These are phyloP conservation scores for Botrytis medusae DNA, from an alignment of 2,329 filamentous ascomycete genomes.

Conservation along the genomic window DNA sequence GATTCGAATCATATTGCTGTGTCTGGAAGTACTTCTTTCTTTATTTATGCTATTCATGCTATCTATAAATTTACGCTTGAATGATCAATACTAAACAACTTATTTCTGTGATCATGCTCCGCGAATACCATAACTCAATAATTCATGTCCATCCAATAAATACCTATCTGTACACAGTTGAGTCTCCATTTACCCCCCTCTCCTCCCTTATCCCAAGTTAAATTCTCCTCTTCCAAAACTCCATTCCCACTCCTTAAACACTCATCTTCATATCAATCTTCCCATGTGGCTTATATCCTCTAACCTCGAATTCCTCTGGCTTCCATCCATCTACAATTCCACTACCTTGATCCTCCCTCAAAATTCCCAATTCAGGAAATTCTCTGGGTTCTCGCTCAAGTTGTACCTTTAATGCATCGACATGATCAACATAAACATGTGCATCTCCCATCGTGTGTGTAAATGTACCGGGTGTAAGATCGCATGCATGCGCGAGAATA, in stretches of 20 bases:
- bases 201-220: not conserved
- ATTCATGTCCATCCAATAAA: slow-evolving; percentile 3
- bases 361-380: slow-evolving; percentile 78
- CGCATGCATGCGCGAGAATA: slow-evolving; percentile 87
- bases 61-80: not conserved
- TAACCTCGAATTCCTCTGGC: slow-evolving; percentile 80
- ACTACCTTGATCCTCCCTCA: slow-evolving; percentile 63
- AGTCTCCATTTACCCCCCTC: not conserved
- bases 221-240: not conserved
- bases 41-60: not conserved
- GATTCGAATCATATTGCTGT: not conserved
- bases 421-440: slow-evolving; percentile 93
- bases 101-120: not conserved
- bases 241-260: slow-evolving; percentile 47
- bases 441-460: slow-evolving; percentile 97
- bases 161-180: not conserved
- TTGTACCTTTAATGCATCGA: slow-evolving; percentile 82
- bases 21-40: not conserved
- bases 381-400: slow-evolving; percentile 74
- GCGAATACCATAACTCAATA: not conserved
- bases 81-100: not conserved
- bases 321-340: slow-evolving; percentile 79
- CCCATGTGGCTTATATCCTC: slow-evolving; percentile 89
- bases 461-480: slow-evolving; percentile 79
- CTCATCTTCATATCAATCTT: slow-evolving; percentile 98